Base-by-base conservation (phyloP, 2,329 filamentous ascomycete species). In the Alternaria sp. region DNA sequence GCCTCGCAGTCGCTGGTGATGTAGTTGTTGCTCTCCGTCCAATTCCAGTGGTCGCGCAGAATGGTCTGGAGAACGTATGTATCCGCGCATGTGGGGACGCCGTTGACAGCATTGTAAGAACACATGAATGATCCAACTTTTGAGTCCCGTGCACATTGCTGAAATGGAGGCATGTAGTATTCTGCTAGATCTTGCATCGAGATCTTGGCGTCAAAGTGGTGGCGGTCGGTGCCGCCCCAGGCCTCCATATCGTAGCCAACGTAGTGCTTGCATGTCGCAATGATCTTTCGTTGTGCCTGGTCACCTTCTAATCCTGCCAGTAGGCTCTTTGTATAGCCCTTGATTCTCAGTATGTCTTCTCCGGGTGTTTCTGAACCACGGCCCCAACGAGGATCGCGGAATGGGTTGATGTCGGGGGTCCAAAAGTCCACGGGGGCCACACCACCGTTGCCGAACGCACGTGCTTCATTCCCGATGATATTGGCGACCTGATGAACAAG, bases 341-440 rank as follows among this genome's bases (percentile, higher is more conserved):
- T 79, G 14, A 88, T 77, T 38, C 81, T 82, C 50, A 82, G 81
- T 0, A 83, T 78, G 63, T 89, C 86, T 69, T 88, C 86, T 5
- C 86, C 86, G 0, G 87, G 86, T 0, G 87, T 89, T 68, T 89
- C 75, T 1, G 57, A 54, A 0, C 87, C 87, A 9, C 87, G 80
- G 1, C 87, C 87, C 87, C 87, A 89, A 27, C 88, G 79, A 0
- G 88, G 87, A 68, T 89, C 87, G 38, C 84, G 84, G 78, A 86
- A 90, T 0, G 86, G 83, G 67, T 90, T 90, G 74, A 91, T 88
- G 68, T 90, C 90, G 0, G 89, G 89, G 0, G 89, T 88, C 85
- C 87, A 90, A 70, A 82, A 88, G 71, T 89, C 71, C 3, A 77
- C 71, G 0, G 85, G 85, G 2, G 83, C 84, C 12, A 82, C 79